Base-by-base conservation (phyloP, 768 basidiomycete species). In the Agaricus subrufescens region DNA sequence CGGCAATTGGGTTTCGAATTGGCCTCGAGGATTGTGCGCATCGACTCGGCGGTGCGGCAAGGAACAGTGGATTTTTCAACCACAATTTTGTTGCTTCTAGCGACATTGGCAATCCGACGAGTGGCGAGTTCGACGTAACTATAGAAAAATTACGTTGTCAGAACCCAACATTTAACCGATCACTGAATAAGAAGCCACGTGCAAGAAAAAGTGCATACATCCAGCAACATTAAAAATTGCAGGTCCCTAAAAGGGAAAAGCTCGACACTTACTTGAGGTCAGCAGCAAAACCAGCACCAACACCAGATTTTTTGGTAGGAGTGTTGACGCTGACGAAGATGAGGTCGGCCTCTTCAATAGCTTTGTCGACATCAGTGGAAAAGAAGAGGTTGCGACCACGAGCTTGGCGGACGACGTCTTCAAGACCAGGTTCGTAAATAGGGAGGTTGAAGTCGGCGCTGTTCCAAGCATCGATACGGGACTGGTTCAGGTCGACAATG, bases 61-160 rank as follows among this genome's bases (percentile, higher is more conserved):
- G 97, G 97, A 8, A 99, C 97, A 4, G 97, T 99, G 14, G 96
- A 98, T 73, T 99, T 99, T 69, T 99, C 97, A 58, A 99, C 95
- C 52, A 99, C 97, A 64, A 99, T 98, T 79, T 99, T 99, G 69
- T 85, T 89, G 1, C 89, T 85, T 25, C 77, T 87, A 46, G 97
- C 92, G 56, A 98, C 89, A 44, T 83, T 84, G 43, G 97, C 97
- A 62, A 99, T 98, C 63, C 89, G 90, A 63, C 97, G 92, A 29
- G 97, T 99, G 50, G 96, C 97, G 30, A 89, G 83, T 67, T 99
- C 97, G 60, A 99, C 91, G 72, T 96, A 98, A 78, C 96, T 98
- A 64, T 37, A 52, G 15, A 49, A 19, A 57, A 49, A 54, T 52
- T 50, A 58, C 31, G 51, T 59, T 54, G 48, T 59, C 54, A 63